phyloP scores from a whole-genome alignment of 495 filamentous ascomycete species.

The Patellaria atrata region DNA sequence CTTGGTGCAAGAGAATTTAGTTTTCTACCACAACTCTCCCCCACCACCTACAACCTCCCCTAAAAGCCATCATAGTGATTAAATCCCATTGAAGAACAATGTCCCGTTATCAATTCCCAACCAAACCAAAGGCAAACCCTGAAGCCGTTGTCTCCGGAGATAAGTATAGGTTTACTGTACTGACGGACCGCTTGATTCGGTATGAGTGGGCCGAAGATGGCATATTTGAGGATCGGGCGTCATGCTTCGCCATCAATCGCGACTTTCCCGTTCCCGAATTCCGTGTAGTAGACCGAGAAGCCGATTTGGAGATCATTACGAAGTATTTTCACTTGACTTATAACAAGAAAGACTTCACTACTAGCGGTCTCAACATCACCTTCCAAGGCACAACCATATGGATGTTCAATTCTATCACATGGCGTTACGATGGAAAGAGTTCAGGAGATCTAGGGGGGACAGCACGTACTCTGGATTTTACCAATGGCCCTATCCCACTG shows the following conservation, averaged over 20 bases:
- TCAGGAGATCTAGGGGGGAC: constrained; percentile 30
- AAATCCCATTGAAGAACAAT: no score
- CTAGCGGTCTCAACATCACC: constrained; percentile 29
- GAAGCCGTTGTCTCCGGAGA: constrained; percentile 33
- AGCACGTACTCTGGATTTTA: constrained; percentile 38
- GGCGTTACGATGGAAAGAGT: constrained; percentile 33
- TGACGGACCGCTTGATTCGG: constrained; percentile 37
- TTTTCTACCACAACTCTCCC: no score
- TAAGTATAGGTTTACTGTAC: constrained; percentile 41
- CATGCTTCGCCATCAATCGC: constrained; percentile 40
- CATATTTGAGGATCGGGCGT: constrained; percentile 42
- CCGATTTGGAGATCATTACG: constrained; percentile 36
- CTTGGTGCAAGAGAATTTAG: no score
- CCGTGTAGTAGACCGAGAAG: constrained; percentile 26
- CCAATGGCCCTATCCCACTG: constrained; percentile 34
- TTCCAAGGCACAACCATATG: constrained; percentile 27
- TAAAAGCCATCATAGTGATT: no score
- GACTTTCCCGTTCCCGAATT: constrained; percentile 34
- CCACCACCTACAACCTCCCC: no score
- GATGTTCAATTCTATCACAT: no score
- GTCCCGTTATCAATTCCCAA: constrained; percentile 32
- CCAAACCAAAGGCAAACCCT: constrained; percentile 31
- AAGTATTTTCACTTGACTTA: constrained; percentile 36
- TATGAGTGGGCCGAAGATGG: constrained; percentile 44
- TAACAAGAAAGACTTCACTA: constrained; percentile 36